A percentile compares a stretch with the other conserved stretches of the same genome.
Conservation (phyloP, 2,329 filamentous ascomycete species). For the Thielaviopsis ethacetica region DNA sequence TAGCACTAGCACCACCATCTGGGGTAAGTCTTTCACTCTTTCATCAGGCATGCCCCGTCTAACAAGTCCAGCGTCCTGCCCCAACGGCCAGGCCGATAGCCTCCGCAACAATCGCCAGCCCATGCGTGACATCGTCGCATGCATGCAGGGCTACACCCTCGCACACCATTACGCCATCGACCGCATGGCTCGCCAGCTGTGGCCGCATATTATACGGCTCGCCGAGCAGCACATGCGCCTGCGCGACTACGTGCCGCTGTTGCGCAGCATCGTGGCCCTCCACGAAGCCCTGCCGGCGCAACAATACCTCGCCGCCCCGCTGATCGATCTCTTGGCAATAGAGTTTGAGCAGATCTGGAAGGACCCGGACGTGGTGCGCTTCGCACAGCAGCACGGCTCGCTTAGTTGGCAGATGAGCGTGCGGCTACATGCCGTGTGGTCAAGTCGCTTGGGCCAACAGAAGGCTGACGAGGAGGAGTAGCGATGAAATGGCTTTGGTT, state of each 20-base stretch:
- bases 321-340: neutral
- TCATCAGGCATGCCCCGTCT: too few relatives aligned
- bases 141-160: neutral
- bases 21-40: too few relatives aligned
- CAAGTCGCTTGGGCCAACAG: neutral
- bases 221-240: neutral
- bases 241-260: neutral
- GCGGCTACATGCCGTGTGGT: neutral
- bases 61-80: too few relatives aligned
- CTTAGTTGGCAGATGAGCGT: slow-evolving; percentile 1
- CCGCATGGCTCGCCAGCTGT: neutral
- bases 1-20: too few relatives aligned
- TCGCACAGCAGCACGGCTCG: neutral
- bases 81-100: too few relatives aligned
- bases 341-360: neutral
- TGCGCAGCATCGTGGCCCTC: neutral
- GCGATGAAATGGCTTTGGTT: too few relatives aligned
- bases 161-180: neutral
- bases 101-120: too few relatives aligned
- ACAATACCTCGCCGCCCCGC: neutral
- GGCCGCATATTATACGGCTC: neutral
- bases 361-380: neutral
- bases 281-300: neutral
- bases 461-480: neutral
- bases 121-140: neutral